Percentiles rank a stretch among this genome's conserved stretches.
Conservation (phyloP, 2,329 filamentous ascomycete genomes). For the Claviceps africana region DNA sequence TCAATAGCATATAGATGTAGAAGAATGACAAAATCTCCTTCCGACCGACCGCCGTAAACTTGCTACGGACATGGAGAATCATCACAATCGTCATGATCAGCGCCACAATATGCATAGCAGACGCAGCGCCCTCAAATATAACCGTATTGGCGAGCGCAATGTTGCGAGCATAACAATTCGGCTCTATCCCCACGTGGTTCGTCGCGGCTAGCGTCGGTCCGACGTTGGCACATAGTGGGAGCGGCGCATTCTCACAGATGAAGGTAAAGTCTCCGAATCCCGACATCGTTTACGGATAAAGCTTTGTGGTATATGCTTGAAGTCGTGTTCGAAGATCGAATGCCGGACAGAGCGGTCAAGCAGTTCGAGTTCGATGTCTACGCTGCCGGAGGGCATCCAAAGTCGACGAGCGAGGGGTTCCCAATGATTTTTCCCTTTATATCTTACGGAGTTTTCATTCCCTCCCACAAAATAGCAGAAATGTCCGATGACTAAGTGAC, state of each 20-base stretch:
- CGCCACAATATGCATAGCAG: slow-evolving; percentile 82
- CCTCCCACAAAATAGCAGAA: not conserved
- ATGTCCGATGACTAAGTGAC: not conserved
- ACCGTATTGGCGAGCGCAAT: slow-evolving; percentile 96
- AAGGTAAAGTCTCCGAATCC: slow-evolving; percentile 82
- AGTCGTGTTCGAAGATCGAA: not conserved
- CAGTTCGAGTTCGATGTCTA: not conserved
- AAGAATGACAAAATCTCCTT: slow-evolving; percentile 78
- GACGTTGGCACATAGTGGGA: slow-evolving; percentile 78
- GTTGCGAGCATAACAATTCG: slow-evolving; percentile 84
- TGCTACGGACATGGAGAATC: slow-evolving; percentile 91
- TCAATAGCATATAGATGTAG: slow-evolving; percentile 88
- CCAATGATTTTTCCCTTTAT: no score
- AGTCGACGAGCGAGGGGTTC: not conserved
- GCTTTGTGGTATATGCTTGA: slow-evolving; percentile 9
- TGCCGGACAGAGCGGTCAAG: not conserved
- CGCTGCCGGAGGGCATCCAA: not conserved
- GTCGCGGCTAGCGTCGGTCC: slow-evolving; percentile 59
- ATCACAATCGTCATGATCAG: slow-evolving; percentile 91
- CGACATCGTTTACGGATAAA: slow-evolving; percentile 39
- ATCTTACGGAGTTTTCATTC: not conserved
- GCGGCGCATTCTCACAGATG: slow-evolving; percentile 71
- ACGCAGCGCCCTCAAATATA: slow-evolving; percentile 87
- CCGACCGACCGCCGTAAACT: slow-evolving; percentile 87
- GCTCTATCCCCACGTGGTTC: slow-evolving; percentile 63